Evolutionary conservation across 2,329 filamentous ascomycete genomes (phyloP).

Genomic region (Dactylellina leptospora): DNA sequence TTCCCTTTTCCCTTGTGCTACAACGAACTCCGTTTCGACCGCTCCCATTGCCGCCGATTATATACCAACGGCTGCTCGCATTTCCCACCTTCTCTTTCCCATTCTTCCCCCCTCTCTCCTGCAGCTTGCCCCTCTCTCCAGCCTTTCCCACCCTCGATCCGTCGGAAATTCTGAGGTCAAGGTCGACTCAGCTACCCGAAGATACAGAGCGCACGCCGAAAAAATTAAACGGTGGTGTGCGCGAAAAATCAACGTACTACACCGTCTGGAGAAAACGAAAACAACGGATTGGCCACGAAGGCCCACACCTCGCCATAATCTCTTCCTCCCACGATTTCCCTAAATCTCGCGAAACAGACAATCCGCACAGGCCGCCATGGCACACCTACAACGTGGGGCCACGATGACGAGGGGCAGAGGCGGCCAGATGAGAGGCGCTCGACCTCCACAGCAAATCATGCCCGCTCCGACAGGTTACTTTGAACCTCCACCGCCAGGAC

Average conservation of each 20-base stretch:
- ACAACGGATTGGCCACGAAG: constrained; percentile 8
- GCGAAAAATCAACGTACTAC: not conserved
- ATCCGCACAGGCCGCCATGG: constrained; percentile 16
- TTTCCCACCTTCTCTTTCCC: not conserved
- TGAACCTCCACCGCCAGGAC: constrained; percentile 30
- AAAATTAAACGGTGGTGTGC: not conserved
- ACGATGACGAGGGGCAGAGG: constrained; percentile 35
- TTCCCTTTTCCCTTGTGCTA: constrained; percentile 13
- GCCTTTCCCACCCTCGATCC: not conserved
- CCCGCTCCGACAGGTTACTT: constrained; percentile 46
- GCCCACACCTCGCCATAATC: not conserved
- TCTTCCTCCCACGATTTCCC: not conserved
- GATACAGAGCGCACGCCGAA: no score
- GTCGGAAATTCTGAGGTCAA: not conserved
- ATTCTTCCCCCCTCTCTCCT: not conserved
- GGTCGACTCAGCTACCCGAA: not conserved
- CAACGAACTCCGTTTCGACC: not conserved
- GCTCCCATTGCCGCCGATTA: constrained; percentile 28
- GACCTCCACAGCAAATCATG: constrained; percentile 47
- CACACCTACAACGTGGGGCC: constrained; percentile 32
- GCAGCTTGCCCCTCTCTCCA: constrained; percentile 7
- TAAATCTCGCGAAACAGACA: not conserved
- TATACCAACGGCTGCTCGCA: constrained; percentile 25
- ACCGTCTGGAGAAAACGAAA: constrained; percentile 8
- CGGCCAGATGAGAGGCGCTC: constrained; percentile 21